Conservation (phyloP, 2,329 filamentous ascomycete genomes). For the Trichothecium roseum region DNA sequence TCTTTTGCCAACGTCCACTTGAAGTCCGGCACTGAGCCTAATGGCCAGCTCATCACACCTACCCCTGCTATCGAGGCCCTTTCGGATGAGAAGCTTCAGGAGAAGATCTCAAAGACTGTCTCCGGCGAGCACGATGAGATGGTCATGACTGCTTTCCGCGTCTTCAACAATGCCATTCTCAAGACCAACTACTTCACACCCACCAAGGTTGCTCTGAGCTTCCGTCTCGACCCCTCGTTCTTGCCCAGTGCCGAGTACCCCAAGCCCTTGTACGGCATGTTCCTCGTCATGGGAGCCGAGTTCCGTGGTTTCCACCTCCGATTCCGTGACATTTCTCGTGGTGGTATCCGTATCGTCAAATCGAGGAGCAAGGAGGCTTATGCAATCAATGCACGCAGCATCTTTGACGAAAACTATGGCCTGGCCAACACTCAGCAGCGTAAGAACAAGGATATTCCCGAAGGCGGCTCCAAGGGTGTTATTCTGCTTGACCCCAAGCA, state of each 20-base stretch:
- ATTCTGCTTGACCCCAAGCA: slow-evolving; percentile 88
- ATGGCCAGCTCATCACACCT: slow-evolving; percentile 35
- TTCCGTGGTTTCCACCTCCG: slow-evolving; percentile 95
- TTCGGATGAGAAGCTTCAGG: slow-evolving; percentile 62
- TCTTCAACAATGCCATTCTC: slow-evolving; percentile 86
- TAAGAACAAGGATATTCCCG: slow-evolving; percentile 99
- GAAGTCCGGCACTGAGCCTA: slow-evolving; percentile 38
- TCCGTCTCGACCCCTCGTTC: slow-evolving; percentile 84
- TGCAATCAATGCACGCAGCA: slow-evolving; percentile 85
- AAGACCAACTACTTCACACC: slow-evolving; percentile 98
- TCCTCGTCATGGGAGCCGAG: slow-evolving; percentile 93
- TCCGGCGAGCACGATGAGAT: slow-evolving; percentile 93
- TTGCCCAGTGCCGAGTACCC: slow-evolving; percentile 88
- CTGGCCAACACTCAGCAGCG: slow-evolving; percentile 96
- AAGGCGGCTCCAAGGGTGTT: slow-evolving; percentile 96
- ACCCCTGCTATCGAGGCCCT: slow-evolving; percentile 57
- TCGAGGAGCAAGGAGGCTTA: slow-evolving; percentile 94
- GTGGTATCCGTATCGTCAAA: slow-evolving; percentile 97
- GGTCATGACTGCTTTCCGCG: slow-evolving; percentile 93
- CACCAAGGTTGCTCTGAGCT: slow-evolving; percentile 95
- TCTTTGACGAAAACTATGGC: slow-evolving; percentile 99
- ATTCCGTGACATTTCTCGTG: slow-evolving; percentile 93
- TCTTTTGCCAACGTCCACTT: slow-evolving; percentile 85
- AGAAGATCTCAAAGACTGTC: slow-evolving; percentile 65
- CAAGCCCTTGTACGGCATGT: slow-evolving; percentile 93